These are phyloP conservation scores for Cutaneotrichosporon sp. DNA, from an alignment of 1,284 basidiomycete genomes.

Conservation along the genomic window DNA sequence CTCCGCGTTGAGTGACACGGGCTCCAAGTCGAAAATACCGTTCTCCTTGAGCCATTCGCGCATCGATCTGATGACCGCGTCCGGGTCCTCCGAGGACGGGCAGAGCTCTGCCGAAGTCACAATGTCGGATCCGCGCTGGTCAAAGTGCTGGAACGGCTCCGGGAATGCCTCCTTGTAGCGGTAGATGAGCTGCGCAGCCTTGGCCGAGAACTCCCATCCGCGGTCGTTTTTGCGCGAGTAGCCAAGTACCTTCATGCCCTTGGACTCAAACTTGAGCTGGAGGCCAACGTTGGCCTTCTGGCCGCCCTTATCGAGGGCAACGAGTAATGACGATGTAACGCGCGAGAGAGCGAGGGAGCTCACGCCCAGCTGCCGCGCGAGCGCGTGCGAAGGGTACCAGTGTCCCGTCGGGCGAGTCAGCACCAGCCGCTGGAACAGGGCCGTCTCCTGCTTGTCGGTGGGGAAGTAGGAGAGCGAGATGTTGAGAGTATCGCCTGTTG, in stretches of 20 bases:
- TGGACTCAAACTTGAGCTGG: conserved; percentile 93
- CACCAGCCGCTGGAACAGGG: conserved; percentile 68
- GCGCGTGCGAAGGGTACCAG: conserved; percentile 74
- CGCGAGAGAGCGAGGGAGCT: conserved; percentile 73
- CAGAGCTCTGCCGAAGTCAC: conserved; percentile 70
- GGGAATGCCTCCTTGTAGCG: conserved; percentile 81
- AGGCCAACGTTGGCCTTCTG: conserved; percentile 83
- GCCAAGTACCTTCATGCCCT: conserved; percentile 90
- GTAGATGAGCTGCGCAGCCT: conserved; percentile 70
- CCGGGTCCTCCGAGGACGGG: conserved; percentile 58
- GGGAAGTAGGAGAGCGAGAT: conserved; percentile 83
- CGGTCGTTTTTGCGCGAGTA: conserved; percentile 80
- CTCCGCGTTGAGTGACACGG: conserved; percentile 87
- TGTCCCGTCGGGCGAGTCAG: conserved; percentile 54
- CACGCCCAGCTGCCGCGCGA: conserved; percentile 65
- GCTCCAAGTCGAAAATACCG: conserved; percentile 84
- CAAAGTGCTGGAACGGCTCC: conserved; percentile 68
- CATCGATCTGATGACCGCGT: conserved; percentile 67
- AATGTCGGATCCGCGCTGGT: conserved; percentile 67
- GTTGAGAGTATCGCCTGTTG: conserved; percentile 63
- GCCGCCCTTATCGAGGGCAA: conserved; percentile 64
- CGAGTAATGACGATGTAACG: conserved; percentile 90
- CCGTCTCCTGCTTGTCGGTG: conserved; percentile 69
- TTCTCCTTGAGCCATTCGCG: conserved; percentile 81
- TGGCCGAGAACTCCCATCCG: conserved; percentile 92